phyloP scores from a whole-genome alignment of 495 filamentous ascomycete species.

The Cryomyces antarcticus region DNA sequence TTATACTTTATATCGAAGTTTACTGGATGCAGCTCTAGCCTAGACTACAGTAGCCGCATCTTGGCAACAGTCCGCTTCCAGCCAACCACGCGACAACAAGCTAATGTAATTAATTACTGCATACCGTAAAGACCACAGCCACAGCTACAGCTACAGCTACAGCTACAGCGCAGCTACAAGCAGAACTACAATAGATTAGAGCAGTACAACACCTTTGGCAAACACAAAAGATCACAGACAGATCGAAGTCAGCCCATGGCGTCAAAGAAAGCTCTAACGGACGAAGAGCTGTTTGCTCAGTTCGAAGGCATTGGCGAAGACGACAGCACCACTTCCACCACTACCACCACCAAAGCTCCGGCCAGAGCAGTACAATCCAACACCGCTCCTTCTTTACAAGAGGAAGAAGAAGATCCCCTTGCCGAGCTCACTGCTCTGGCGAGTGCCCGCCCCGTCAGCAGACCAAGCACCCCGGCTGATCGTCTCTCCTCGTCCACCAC shows the following conservation, averaged over 20 bases:
- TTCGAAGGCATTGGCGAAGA: slow-evolving; percentile 53
- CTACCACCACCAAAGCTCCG: slow-evolving; percentile 13
- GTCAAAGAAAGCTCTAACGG: slow-evolving; percentile 34
- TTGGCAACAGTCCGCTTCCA: no score
- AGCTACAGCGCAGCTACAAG: no score
- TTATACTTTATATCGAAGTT: no score
- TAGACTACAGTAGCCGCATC: no score
- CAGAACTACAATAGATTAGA: no score
- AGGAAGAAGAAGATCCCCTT: slow-evolving; percentile 46
- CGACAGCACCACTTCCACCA: not conserved
- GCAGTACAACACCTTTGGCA: no score
- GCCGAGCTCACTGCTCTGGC: slow-evolving; percentile 67
- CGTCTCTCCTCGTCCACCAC: slow-evolving; percentile 39
- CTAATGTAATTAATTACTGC: no score
- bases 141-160: no score
- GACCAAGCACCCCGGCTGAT: slow-evolving; percentile 54
- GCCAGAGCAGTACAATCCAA: slow-evolving; percentile 22
- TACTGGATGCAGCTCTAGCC: no score
- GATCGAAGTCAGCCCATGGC: slow-evolving; percentile 1
- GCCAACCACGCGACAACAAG: no score
- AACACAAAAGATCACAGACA: no score
- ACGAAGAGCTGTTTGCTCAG: slow-evolving; percentile 66
- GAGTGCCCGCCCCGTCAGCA: slow-evolving; percentile 42
- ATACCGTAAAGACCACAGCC: no score
- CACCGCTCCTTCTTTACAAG: slow-evolving; percentile 21